phyloP scores from a whole-genome alignment of 192 early-diverging fungal species.

The Linnemannia hyalina region DNA sequence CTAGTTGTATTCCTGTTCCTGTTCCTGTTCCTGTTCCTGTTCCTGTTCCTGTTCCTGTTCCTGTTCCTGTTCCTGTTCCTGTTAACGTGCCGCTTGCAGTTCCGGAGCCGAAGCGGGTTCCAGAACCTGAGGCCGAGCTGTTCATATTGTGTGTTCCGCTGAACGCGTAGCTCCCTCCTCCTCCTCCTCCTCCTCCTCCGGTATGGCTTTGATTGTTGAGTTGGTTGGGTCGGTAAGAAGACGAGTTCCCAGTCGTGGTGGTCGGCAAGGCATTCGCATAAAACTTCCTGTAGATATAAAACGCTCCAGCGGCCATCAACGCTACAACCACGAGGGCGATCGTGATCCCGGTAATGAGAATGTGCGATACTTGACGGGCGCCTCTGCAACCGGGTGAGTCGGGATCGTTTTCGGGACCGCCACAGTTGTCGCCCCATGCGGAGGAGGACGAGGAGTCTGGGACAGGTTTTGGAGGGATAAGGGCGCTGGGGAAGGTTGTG shows the following conservation, averaged over 20 bases:
- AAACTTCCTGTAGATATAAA: constrained; percentile 29
- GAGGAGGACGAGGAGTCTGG: constrained; percentile 6
- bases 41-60: neutral
- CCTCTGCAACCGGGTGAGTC: neutral
- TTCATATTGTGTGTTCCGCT: neutral
- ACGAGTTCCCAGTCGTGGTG: neutral
- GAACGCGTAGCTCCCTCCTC: neutral
- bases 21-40: neutral
- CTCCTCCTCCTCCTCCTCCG: too few species aligned
- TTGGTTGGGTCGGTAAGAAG: neutral
- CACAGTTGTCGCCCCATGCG: neutral
- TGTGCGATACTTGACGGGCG: neutral
- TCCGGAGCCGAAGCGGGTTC: neutral
- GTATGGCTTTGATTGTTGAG: neutral
- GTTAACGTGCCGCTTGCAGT: neutral
- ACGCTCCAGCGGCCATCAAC: constrained; percentile 7
- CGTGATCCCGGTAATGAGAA: constrained; percentile 11
- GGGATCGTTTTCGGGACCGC: neutral
- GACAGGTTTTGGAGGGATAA: constrained; percentile 29
- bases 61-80: neutral
- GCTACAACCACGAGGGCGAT: constrained; percentile 16
- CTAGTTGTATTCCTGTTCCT: neutral
- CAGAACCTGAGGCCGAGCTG: neutral
- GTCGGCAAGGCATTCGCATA: neutral
- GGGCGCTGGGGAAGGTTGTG: constrained; percentile 8